phyloP scores from a whole-genome alignment of 2,329 filamentous ascomycete species.

The Canariomyces notabilis region DNA sequence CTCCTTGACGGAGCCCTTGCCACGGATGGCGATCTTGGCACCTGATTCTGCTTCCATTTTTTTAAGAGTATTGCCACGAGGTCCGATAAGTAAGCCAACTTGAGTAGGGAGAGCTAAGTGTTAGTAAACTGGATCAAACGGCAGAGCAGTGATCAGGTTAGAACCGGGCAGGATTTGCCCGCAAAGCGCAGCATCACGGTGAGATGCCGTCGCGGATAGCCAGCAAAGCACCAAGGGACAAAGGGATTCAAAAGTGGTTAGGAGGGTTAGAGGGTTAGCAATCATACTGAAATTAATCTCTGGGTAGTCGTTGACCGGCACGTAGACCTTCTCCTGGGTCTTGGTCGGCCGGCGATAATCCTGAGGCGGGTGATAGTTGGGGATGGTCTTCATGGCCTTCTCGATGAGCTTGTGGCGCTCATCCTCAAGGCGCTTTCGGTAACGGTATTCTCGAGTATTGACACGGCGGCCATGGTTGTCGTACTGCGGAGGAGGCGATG shows the following conservation, averaged over 20 bases:
- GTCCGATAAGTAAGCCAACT: conserved; percentile 99
- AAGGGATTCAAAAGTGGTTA: conserved; percentile 48
- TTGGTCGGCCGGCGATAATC: conserved; percentile 98
- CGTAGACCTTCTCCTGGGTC: conserved; percentile 99
- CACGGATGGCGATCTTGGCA: conserved; percentile 98
- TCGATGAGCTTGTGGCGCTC: conserved; percentile 98
- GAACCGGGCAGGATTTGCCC: conserved; percentile 30
- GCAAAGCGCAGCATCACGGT: conserved; percentile 27
- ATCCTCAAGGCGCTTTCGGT: conserved; percentile 95
- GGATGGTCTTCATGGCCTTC: conserved; percentile 98
- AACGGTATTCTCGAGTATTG: conserved; percentile 97
- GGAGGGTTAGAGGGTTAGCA: conserved; percentile 94
- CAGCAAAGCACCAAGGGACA: conserved; percentile 42
- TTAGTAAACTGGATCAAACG: conserved; percentile 63
- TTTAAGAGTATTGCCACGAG: conserved; percentile 98
- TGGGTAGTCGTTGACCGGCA: conserved; percentile 99
- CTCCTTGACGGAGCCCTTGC: conserved; percentile 99
- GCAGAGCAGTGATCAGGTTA: conserved; percentile 34
- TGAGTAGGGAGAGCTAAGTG: conserved; percentile 79
- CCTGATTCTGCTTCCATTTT: conserved; percentile 98
- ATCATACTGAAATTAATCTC: conserved; percentile 99
- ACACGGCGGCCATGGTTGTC: conserved; percentile 99
- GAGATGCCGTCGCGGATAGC: conserved; percentile 33
- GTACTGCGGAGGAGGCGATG: conserved; percentile 93
- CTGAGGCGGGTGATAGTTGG: conserved; percentile 97